These are phyloP conservation scores for Heteromeles arbutifolia DNA, from an alignment of 306 rosid species.

Conservation along the genomic window DNA sequence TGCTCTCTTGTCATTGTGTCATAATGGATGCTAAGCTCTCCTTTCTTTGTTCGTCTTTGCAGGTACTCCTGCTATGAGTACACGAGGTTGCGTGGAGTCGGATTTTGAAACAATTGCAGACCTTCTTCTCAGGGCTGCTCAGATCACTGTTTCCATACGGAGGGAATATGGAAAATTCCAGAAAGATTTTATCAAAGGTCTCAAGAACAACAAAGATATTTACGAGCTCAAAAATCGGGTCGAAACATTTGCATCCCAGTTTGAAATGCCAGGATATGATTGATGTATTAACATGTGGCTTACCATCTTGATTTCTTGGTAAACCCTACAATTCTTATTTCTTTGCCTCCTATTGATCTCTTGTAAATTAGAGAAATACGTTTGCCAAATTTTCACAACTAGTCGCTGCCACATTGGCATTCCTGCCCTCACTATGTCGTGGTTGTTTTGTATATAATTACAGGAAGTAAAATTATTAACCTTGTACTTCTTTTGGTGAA, in stretches of 20 bases:
- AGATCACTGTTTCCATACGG: slow-evolving; percentile 49
- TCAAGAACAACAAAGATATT: slow-evolving; percentile 54
- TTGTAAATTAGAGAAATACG: slow-evolving; percentile 23
- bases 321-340: neutral
- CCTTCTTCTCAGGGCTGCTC: slow-evolving; percentile 65
- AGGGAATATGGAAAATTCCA: slow-evolving; percentile 56
- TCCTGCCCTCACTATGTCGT: neutral
- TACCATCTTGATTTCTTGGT: slow-evolving; percentile 17
- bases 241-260: slow-evolving; percentile 64
- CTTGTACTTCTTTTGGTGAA: neutral
- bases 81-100: slow-evolving; percentile 76
- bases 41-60: slow-evolving; percentile 8
- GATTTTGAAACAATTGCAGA: slow-evolving; percentile 76
- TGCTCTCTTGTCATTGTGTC: neutral
- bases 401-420: neutral
- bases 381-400: slow-evolving; percentile 9
- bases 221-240: slow-evolving; percentile 54
- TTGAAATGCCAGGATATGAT: slow-evolving; percentile 83
- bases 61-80: slow-evolving; percentile 95
- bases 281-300: slow-evolving; percentile 5
- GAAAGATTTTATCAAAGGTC: slow-evolving; percentile 55
- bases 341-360: slow-evolving; percentile 6
- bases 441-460: slow-evolving; percentile 19
- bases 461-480: neutral
- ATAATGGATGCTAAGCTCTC: neutral